Evolutionary conservation across 345 rosid species (phyloP), one percentile per base, ranked within the genome.

Genomic region (Firmiana major): DNA sequence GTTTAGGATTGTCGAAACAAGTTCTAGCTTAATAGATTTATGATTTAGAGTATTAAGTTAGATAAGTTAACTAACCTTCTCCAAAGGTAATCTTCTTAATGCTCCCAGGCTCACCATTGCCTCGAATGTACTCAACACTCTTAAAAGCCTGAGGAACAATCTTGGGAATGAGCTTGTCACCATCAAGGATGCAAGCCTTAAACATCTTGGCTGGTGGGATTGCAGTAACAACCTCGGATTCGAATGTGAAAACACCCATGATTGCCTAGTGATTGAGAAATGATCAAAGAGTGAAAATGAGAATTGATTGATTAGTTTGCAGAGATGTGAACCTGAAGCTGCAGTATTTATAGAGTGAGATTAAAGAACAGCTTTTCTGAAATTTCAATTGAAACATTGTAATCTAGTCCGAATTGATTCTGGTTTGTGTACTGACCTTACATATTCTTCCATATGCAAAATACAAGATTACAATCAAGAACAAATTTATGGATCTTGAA

Each of bases 81-180:
- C 46, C 75, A 9, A 79, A 81, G 16, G 48, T 70, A 31, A 77
- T 10, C 31, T 78, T n/a, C 71, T 78, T 79, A 81, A 81, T 60
- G 80, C 57, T 81, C 9, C 84, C 85, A 6, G 82, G 54, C 0
- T 81, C 85, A 4, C 88, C 88, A 31, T 80, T 75, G 38, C 91
- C 91, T 75, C 83, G 71, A 9, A 85, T 53, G 58, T 53, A 53
- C 22, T 17, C 58, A 19, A 19, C 58, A 19, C 58, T 53, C 80
- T 76, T 69, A 43, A 87, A 42, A 16, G 79, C 88, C 6, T 77
- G 79, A 0, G 91, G 91, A 42, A 81, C 7, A 28, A 82, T 42
- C 70, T 78, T 85, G n/a, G 85, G 81, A 54, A 85, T 12, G 28
- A 86, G 54, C 67, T 24, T 63, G 58, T 75, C 69, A 2, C 34